A percentile compares a stretch with the other conserved stretches of the same genome.
Conservation (phyloP, 176 grass and related monocot species). For the Aegilops longissima region DNA sequence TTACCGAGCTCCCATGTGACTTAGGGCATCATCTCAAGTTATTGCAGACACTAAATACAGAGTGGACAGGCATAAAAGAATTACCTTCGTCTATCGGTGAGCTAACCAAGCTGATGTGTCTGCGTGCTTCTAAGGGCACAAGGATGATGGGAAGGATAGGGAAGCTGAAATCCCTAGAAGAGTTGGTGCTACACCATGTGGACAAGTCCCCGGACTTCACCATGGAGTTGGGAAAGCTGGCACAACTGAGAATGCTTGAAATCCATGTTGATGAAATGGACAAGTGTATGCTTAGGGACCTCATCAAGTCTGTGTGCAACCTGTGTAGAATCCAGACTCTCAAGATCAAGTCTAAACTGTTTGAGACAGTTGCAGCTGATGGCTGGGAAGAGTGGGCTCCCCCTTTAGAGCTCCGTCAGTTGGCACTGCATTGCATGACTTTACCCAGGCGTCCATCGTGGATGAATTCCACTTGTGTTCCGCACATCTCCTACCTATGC, state of each 20-base stretch:
- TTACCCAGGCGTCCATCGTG: too few relatives aligned
- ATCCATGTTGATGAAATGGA: not conserved
- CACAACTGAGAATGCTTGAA: not conserved
- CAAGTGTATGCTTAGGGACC: not conserved
- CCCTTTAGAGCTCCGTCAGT: too few relatives aligned
- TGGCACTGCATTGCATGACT: too few relatives aligned
- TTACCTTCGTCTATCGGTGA: not conserved
- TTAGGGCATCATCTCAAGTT: not conserved
- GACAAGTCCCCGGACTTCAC: not conserved
- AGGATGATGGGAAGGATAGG: not conserved
- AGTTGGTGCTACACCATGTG: not conserved
- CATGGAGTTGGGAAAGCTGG: not conserved
- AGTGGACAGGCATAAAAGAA: not conserved
- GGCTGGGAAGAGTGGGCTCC: too few relatives aligned
- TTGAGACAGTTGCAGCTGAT: too few relatives aligned
- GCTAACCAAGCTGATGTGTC: not conserved
- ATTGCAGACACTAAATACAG: not conserved
- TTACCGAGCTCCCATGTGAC: not conserved
- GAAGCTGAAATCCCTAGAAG: not conserved
- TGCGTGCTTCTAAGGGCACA: rapidly evolving
- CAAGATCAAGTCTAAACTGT: too few relatives aligned
- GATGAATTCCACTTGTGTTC: too few relatives aligned
- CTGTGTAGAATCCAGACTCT: too few relatives aligned
- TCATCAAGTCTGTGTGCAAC: not conserved
- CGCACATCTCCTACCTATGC: rapidly evolving